Conservation (phyloP, 2,329 filamentous ascomycete species). For the Ophiostoma sp. region DNA sequence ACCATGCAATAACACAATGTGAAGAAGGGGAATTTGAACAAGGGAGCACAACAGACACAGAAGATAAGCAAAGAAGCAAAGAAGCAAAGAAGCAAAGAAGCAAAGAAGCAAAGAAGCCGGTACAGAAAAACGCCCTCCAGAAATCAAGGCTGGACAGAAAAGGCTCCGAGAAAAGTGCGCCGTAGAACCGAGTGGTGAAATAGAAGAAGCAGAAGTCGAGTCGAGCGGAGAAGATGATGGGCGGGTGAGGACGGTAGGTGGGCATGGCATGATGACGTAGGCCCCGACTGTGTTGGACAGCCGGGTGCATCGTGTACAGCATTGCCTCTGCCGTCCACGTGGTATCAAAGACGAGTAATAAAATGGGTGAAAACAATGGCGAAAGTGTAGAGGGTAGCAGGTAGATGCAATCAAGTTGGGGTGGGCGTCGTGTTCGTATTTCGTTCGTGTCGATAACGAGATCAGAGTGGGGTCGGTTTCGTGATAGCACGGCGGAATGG, state of each 20-base stretch:
- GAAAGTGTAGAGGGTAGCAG: neutral
- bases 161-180: neutral
- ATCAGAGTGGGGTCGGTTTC: slow-evolving; percentile 2
- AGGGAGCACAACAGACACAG: neutral
- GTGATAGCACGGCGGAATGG: neutral
- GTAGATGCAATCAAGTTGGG: too few species aligned
- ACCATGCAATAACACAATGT: neutral
- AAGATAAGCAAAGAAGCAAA: neutral
- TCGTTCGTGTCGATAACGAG: neutral
- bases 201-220: neutral
- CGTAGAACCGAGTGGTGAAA: slow-evolving; percentile 2
- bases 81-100: neutral
- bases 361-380: neutral
- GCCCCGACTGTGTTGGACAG: neutral
- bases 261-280: neutral
- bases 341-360: neutral
- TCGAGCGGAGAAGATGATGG: too few species aligned
- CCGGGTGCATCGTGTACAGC: neutral
- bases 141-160: neutral
- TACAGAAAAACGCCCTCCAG: neutral
- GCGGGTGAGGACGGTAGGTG: too few species aligned
- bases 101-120: neutral
- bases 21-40: neutral
- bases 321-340: neutral
- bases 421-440: neutral